Evolutionary conservation across 1,284 basidiomycete genomes (phyloP).

Genomic region (Pholiota adiposa): DNA sequence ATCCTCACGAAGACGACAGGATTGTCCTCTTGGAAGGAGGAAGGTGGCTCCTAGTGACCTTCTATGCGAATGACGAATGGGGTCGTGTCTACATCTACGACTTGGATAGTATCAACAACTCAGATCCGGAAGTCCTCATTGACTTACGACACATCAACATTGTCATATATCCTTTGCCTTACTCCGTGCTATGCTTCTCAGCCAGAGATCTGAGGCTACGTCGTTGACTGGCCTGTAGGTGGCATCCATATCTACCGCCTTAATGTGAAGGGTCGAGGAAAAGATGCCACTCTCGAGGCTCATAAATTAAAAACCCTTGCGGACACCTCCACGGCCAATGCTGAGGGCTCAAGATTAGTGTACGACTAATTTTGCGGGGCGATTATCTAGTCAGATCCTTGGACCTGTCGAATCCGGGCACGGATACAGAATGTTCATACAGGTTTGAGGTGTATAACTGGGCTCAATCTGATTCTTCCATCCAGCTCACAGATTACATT

Average conservation of each 20-base stretch:
- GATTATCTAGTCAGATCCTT: too few species aligned
- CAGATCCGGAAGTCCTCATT: too few species aligned
- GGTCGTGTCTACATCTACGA: neutral
- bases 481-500: neutral
- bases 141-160: too few species aligned
- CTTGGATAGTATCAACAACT: neutral
- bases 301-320: neutral
- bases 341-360: too few species aligned
- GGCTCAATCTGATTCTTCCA: neutral
- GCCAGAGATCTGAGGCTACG: too few species aligned
- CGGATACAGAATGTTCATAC: too few species aligned
- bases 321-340: too few species aligned
- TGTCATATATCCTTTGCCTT: too few species aligned
- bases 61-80: neutral
- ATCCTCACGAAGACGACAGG: neutral
- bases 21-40: neutral
- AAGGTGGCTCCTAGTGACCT: neutral
- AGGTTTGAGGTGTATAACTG: neutral
- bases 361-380: too few species aligned
- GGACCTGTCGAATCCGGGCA: too few species aligned
- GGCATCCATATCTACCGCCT: neutral
- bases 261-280: neutral
- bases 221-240: too few species aligned
- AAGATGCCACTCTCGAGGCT: neutral
- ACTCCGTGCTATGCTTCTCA: too few species aligned